These are phyloP conservation scores for Aspergillus cejpii DNA, from an alignment of 2,329 filamentous ascomycete species.

Conservation along the genomic window DNA sequence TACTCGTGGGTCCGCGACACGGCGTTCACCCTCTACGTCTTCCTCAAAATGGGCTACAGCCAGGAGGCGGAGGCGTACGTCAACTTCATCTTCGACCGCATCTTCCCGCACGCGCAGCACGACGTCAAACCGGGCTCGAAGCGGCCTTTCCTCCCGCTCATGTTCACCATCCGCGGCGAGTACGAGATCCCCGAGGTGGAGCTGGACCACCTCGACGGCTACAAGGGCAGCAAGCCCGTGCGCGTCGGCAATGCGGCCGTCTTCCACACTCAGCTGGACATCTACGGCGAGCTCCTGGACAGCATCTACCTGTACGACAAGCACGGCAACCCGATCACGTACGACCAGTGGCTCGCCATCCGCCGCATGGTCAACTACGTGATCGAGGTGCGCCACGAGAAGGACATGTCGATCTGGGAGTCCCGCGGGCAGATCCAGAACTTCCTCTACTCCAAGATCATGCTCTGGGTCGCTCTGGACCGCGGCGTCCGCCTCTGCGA, in stretches of 20 bases:
- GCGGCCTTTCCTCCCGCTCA: constrained; percentile 57
- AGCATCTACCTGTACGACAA: constrained; percentile 73
- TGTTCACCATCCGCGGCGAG: constrained; percentile 71
- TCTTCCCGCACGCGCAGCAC: constrained; percentile 45
- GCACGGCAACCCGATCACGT: constrained; percentile 67
- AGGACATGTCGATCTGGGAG: constrained; percentile 81
- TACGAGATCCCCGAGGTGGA: constrained; percentile 67
- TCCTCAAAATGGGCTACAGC: constrained; percentile 67
- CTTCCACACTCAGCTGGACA: constrained; percentile 70
- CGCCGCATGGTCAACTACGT: constrained; percentile 65
- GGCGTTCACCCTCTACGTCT: constrained; percentile 69
- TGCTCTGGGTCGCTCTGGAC: constrained; percentile 77
- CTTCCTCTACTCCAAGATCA: constrained; percentile 74
- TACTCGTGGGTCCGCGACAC: constrained; percentile 73
- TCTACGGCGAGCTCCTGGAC: constrained; percentile 73
- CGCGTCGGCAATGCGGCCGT: constrained; percentile 72
- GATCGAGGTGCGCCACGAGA: constrained; percentile 58
- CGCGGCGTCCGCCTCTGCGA: constrained; percentile 66
- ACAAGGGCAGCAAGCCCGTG: constrained; percentile 63
- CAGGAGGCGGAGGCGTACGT: constrained; percentile 73
- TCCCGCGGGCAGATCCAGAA: constrained; percentile 68
- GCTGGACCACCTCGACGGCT: constrained; percentile 64
- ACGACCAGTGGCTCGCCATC: constrained; percentile 68
- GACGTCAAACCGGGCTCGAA: constrained; percentile 54
- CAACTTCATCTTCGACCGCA: constrained; percentile 66